Conservation (phyloP, 768 basidiomycete genomes). For the Calocera viscosa region DNA sequence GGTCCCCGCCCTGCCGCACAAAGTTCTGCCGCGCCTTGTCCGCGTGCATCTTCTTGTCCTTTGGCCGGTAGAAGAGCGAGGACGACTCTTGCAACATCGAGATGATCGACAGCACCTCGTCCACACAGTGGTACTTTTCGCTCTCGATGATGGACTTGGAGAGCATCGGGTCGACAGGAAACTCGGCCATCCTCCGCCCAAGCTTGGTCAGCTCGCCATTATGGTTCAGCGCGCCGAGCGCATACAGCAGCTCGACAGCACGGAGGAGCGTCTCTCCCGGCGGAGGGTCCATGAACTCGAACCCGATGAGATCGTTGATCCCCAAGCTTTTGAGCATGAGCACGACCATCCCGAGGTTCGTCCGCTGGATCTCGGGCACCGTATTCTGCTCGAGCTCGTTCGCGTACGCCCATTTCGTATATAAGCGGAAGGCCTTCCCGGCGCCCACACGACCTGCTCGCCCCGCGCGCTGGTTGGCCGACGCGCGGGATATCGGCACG, state of each 20-base stretch:
- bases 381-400: slow-evolving; percentile 97
- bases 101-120: slow-evolving; percentile 95
- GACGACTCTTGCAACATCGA: slow-evolving; percentile 93
- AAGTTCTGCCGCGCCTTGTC: slow-evolving; percentile 98
- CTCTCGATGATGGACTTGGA: slow-evolving; percentile 93
- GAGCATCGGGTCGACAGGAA: slow-evolving; percentile 96
- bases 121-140: slow-evolving; percentile 86
- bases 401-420: slow-evolving; percentile 94
- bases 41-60: slow-evolving; percentile 95
- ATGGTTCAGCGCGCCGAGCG: slow-evolving; percentile 90
- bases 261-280: slow-evolving; percentile 96
- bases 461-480: slow-evolving; percentile 93
- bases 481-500: slow-evolving; percentile 92
- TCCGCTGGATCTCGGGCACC: slow-evolving; percentile 97
- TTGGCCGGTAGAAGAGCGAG: slow-evolving; percentile 91
- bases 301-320: slow-evolving; percentile 95
- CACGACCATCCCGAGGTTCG: slow-evolving; percentile 91
- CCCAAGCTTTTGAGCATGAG: slow-evolving; percentile 90
- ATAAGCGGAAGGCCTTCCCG: slow-evolving; percentile 95
- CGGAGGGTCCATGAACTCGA: slow-evolving; percentile 97
- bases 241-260: slow-evolving; percentile 85
- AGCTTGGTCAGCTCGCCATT: slow-evolving; percentile 94
- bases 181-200: slow-evolving; percentile 95
- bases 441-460: slow-evolving; percentile 96
- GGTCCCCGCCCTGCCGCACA: slow-evolving; percentile 87